Evolutionary conservation across 1,284 basidiomycete species (phyloP).

Genomic region (Ceraceosorus guamensis): DNA sequence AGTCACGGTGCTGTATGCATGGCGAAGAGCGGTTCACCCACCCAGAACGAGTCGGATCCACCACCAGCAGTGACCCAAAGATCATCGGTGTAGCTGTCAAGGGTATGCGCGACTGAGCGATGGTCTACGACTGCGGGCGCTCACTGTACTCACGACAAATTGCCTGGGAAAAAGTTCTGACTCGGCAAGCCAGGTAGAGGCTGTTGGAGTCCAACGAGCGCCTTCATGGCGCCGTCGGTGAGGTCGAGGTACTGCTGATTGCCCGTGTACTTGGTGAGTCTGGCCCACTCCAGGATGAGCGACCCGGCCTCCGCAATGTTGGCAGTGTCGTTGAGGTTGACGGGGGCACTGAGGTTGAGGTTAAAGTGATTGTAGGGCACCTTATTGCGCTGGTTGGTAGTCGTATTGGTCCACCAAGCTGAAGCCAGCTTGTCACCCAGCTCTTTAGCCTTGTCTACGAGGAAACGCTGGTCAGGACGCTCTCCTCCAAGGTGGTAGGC

Average conservation of each 20-base stretch:
- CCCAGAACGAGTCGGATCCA: slow-evolving; percentile 37
- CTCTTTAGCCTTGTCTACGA: slow-evolving; percentile 11
- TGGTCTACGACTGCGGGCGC: no score
- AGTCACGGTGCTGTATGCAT: neutral
- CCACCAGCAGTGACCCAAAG: slow-evolving; percentile 38
- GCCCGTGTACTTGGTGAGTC: slow-evolving; percentile 24
- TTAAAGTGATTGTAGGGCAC: slow-evolving; percentile 18
- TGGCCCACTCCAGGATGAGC: slow-evolving; percentile 31
- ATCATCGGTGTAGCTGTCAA: slow-evolving; percentile 8
- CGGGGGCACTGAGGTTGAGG: slow-evolving; percentile 15
- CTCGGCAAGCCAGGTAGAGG: no score
- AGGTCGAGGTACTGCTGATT: slow-evolving; percentile 21
- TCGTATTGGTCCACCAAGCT: slow-evolving; percentile 1
- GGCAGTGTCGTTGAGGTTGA: slow-evolving; percentile 11
- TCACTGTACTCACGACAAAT: no score
- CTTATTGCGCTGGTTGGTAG: slow-evolving; percentile 9
- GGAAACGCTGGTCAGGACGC: slow-evolving; percentile 4
- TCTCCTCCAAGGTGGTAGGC: slow-evolving; percentile 29
- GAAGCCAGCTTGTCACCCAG: slow-evolving; percentile 4
- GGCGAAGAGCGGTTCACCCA: slow-evolving; percentile 8
- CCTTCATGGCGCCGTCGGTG: neutral
- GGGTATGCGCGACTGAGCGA: slow-evolving; percentile 18
- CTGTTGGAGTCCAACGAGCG: no score
- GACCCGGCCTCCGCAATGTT: slow-evolving; percentile 32
- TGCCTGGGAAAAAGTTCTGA: no score